Percentiles rank a stretch among this genome's conserved stretches.
These are phyloP conservation scores for Phyllostachys edulis DNA, from an alignment of 176 grass and related monocot species.

Conservation along the genomic window DNA sequence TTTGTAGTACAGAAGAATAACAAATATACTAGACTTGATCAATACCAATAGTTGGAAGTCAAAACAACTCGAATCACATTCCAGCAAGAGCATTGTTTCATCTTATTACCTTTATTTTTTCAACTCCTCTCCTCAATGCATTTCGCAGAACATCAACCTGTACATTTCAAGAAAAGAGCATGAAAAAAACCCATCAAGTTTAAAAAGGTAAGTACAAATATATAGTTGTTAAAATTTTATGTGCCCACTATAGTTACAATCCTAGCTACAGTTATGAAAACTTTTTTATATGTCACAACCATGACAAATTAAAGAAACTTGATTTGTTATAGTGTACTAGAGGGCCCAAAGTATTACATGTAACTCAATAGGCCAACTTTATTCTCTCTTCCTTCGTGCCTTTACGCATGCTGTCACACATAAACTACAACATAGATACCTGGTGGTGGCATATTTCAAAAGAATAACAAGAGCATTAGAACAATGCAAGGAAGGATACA, in stretches of 20 bases:
- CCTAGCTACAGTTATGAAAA: slow-evolving; percentile 7
- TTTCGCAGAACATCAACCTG: slow-evolving; percentile 52
- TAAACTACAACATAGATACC: slow-evolving; percentile 18
- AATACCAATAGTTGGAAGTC: slow-evolving; percentile 9
- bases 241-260: neutral
- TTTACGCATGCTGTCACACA: slow-evolving; percentile 23
- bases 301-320: neutral
- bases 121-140: slow-evolving; percentile 53
- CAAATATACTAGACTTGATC: slow-evolving; percentile 11
- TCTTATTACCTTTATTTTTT: slow-evolving; percentile 59
- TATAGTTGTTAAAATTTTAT: slow-evolving; percentile 5
- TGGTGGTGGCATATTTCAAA: slow-evolving; percentile 16
- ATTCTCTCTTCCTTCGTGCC: slow-evolving; percentile 17
- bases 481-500: neutral
- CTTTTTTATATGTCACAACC: neutral
- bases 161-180: slow-evolving; percentile 24
- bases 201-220: neutral
- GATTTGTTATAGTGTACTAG: neutral
- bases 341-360: slow-evolving; percentile 16
- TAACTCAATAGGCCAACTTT: slow-evolving; percentile 17
- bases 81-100: slow-evolving; percentile 18
- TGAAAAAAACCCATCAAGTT: neutral
- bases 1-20: neutral
- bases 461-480: slow-evolving; percentile 4
- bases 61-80: neutral